Percentiles rank a stretch among this genome's conserved stretches.
Conservation (phyloP, 164 flowering plant genomes). For the Platanus orientalis region DNA sequence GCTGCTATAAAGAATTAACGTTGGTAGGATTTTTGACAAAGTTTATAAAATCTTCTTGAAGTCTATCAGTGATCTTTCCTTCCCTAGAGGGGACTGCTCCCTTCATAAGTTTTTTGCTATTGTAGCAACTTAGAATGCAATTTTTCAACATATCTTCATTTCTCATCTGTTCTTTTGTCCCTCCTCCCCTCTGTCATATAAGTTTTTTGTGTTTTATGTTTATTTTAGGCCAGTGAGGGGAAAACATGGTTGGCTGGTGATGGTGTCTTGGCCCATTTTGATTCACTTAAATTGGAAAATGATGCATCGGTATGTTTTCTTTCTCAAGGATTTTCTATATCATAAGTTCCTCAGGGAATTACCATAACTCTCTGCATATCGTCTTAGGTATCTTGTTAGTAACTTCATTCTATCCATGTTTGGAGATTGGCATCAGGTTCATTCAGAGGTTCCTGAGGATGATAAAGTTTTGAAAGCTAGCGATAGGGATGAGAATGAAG, state of each 20-base stretch:
- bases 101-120: neutral
- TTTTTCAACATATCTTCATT: neutral
- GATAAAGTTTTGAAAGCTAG: conserved; percentile 36
- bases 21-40: neutral
- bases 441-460: conserved; percentile 34
- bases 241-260: conserved; percentile 82
- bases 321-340: neutral
- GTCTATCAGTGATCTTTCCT: neutral
- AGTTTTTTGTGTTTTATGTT: conserved; percentile 1
- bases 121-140: neutral
- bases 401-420: conserved; percentile 9
- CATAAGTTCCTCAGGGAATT: neutral
- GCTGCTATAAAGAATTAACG: too few species aligned
- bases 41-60: too few species aligned
- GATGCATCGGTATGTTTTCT: conserved; percentile 41
- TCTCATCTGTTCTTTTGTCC: neutral
- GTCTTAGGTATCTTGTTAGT: neutral
- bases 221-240: conserved; percentile 41
- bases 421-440: conserved; percentile 33
- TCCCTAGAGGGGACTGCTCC: neutral
- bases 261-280: conserved; percentile 53
- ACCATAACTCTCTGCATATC: neutral
- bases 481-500: conserved; percentile 72
- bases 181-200: neutral
- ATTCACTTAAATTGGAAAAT: conserved; percentile 58